Base-by-base conservation (phyloP, 768 basidiomycete species). In the Rhodocollybia butyracea region DNA sequence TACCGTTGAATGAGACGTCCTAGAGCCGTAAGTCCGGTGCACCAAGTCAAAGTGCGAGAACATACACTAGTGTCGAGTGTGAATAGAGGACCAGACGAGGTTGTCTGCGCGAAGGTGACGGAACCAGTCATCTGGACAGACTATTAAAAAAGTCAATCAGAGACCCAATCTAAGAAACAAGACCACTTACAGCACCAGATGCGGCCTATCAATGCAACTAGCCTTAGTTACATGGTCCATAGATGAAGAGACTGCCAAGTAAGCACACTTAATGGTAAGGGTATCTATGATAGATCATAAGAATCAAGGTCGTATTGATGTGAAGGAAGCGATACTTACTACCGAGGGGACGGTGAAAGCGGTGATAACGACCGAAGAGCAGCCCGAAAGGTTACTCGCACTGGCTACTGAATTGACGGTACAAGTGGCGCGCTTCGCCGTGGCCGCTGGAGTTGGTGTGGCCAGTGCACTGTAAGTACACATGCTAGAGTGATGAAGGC, bases 361-460 rank as follows among this genome's bases (percentile, higher is more conserved):
- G 1, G 50, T 58, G 26, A 64, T 64, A 22, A 62, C 26, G 5
- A 64, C 63, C n/a, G 39, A 40, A 15, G 61, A 58, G 39, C 63
- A 64, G 21, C 3, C 50, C 1, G 63, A 64, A 22, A 48, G 46
- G 12, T 48, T 19, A 3, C 59, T 38, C 34, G 61, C 61, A 19
- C 54, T 58, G n/a, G 61, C 53, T 17, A 62, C 61, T 15, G 59
- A 61, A 48, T 59, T 61, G 6, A 64, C 61, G 1, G 63, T 64
- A 45, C 63, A 64, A 29, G 61, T 64, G 22, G 63, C 61, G 8
- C 63, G 58, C 45, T 61, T 61, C 3, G 63, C 46, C n/a, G 29
- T 29, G 3, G 19, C 24, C 7, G 46, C 34, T 7, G 21, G 32
- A 31, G 46, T 48, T 5, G 46, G 46, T 5, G 46, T 27, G 13